These are phyloP conservation scores for Simplicillium aogashimaense DNA, from an alignment of 2,329 filamentous ascomycete genomes.

Conservation along the genomic window DNA sequence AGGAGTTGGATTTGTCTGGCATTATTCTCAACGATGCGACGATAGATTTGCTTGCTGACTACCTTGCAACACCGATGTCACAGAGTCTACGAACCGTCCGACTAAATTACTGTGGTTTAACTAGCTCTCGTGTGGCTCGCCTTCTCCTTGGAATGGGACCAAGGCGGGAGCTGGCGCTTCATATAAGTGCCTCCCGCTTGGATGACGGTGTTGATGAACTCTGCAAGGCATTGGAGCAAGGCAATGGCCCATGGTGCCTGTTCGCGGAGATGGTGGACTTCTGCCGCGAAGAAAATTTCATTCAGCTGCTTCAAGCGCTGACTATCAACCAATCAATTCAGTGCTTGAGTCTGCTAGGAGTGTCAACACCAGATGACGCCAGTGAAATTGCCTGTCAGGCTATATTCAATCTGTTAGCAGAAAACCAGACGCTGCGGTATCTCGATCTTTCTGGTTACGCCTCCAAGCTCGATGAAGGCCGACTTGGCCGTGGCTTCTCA, in stretches of 20 bases:
- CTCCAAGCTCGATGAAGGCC: slow-evolving; percentile 47
- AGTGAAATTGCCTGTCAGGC: slow-evolving; percentile 36
- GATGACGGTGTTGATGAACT: slow-evolving; percentile 42
- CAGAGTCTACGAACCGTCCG: slow-evolving; percentile 31
- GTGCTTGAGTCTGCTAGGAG: slow-evolving; percentile 44
- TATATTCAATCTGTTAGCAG: slow-evolving; percentile 39
- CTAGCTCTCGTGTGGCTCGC: slow-evolving; percentile 36
- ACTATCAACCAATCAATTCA: slow-evolving; percentile 38
- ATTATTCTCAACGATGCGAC: slow-evolving; percentile 44
- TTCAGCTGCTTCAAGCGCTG: slow-evolving; percentile 38
- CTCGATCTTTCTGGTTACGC: slow-evolving; percentile 48
- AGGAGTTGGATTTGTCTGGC: slow-evolving; percentile 44
- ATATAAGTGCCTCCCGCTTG: slow-evolving; percentile 41
- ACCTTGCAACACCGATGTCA: slow-evolving; percentile 29
- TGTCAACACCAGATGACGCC: slow-evolving; percentile 35
- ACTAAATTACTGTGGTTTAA: slow-evolving; percentile 42
- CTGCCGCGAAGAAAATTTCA: slow-evolving; percentile 37
- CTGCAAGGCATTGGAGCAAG: slow-evolving; percentile 34
- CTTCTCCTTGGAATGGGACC: slow-evolving; percentile 41
- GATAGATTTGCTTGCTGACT: slow-evolving; percentile 33
- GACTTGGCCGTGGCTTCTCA: slow-evolving; percentile 43
- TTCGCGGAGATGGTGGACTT: slow-evolving; percentile 51
- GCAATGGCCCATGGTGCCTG: slow-evolving; percentile 37
- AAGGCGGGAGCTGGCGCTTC: slow-evolving; percentile 35
- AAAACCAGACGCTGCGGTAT: slow-evolving; percentile 39